Conservation (phyloP, 148 eudicot species). For the Amaranthus cruentus region DNA sequence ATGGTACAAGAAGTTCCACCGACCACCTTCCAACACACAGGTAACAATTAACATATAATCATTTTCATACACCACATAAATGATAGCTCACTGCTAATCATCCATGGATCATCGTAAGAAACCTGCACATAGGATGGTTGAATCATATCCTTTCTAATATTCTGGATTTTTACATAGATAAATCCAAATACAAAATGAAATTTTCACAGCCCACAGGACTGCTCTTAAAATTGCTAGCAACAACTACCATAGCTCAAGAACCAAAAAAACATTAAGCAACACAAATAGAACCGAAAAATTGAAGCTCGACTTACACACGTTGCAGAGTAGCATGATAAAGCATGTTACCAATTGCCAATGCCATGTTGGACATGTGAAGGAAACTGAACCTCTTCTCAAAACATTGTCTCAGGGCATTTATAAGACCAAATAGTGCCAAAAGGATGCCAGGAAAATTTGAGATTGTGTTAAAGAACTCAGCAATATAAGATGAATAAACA, state of each 20-base stretch:
- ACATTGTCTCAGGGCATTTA: constrained; percentile 64
- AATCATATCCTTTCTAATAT: not conserved
- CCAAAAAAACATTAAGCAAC: not conserved
- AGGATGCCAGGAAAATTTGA: constrained; percentile 64
- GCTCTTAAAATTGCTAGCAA: constrained; percentile 1
- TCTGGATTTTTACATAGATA: not conserved
- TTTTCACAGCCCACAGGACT: not conserved
- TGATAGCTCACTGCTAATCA: not conserved
- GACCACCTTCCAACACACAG: not conserved
- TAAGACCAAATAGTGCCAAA: constrained; percentile 68
- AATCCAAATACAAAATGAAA: not conserved
- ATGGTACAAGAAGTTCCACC: not conserved
- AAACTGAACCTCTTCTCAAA: constrained; percentile 82
- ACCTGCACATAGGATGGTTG: not conserved
- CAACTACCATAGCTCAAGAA: not conserved
- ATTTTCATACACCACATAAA: not conserved
- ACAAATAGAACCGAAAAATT: not conserved
- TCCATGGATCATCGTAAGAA: not conserved
- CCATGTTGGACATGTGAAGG: constrained; percentile 75
- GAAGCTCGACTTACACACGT: constrained; percentile 49
- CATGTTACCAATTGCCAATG: constrained; percentile 78
- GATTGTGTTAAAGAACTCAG: constrained; percentile 74
- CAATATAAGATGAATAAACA: constrained; percentile 68
- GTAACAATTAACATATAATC: not conserved
- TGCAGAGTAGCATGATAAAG: constrained; percentile 76